A percentile compares a stretch with the other conserved stretches of the same genome.
These are phyloP conservation scores for Hibiscus trionum DNA, from an alignment of 345 rosid species.

Conservation along the genomic window DNA sequence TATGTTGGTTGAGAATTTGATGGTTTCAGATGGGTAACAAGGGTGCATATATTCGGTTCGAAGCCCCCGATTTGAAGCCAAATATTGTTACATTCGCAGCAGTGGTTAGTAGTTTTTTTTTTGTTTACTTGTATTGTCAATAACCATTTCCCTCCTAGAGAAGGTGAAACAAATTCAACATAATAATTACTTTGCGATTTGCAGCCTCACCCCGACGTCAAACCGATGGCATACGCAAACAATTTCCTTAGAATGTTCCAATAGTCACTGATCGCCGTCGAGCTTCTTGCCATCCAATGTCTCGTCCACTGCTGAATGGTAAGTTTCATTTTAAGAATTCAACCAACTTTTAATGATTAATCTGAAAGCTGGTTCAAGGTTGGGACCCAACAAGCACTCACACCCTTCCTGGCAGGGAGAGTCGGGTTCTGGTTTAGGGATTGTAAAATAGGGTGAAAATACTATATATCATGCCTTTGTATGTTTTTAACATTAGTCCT, in stretches of 20 bases:
- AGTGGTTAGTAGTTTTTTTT: constrained; percentile 58
- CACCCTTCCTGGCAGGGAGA: neutral
- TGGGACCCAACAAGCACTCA: neutral
- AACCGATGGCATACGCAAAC: constrained; percentile 97
- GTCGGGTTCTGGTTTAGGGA: neutral
- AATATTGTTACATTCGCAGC: constrained; percentile 87
- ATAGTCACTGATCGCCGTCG: constrained; percentile 13
- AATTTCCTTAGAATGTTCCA: constrained; percentile 71
- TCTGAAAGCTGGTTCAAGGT: neutral
- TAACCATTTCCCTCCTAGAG: neutral
- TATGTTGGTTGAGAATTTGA: constrained; percentile 3
- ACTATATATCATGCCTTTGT: neutral
- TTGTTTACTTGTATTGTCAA: neutral
- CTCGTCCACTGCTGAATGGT: neutral
- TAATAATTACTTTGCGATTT: constrained; percentile 2
- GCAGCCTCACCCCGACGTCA: constrained; percentile 96
- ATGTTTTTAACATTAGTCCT: neutral
- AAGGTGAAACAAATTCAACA: neutral
- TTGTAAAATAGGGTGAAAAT: neutral
- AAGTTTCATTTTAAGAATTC: neutral
- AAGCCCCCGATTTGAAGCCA: constrained; percentile 89
- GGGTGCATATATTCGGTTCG: constrained; percentile 90
- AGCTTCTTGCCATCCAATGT: constrained; percentile 3
- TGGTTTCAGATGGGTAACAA: constrained; percentile 91
- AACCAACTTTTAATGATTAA: neutral